Evolutionary conservation across 1,139 yeast genomes (phyloP).

Genomic region (Candida pseudocylindracea): DNA sequence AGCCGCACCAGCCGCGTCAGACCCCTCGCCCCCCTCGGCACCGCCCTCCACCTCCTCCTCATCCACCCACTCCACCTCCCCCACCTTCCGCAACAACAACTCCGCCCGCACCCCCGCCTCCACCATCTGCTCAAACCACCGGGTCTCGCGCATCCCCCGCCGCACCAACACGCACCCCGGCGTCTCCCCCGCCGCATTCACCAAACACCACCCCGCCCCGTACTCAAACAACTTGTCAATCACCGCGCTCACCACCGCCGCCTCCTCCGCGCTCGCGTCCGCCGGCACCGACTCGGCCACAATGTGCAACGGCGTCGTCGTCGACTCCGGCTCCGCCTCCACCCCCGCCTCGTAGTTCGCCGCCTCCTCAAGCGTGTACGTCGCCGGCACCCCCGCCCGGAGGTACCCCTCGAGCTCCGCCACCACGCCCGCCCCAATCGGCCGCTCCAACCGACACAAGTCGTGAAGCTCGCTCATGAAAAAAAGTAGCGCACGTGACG

Average conservation of each 20-base stretch:
- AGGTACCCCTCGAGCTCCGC: conserved; percentile 21
- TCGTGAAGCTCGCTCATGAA: conserved; percentile 53
- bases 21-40: conserved; percentile 1
- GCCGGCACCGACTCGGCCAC: conserved; percentile 29
- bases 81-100: conserved; percentile 48
- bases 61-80: conserved; percentile 20
- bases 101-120: conserved; percentile 89
- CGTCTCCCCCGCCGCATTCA: conserved; percentile 44
- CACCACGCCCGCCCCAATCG: conserved; percentile 25
- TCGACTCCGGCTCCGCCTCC: conserved; percentile 16
- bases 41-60: conserved; percentile 7
- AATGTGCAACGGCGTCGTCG: conserved; percentile 60
- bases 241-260: conserved; percentile 24
- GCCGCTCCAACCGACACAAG: conserved; percentile 37
- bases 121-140: conserved; percentile 32
- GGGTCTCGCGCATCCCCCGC: conserved; percentile 19
- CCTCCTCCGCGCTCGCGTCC: conserved; percentile 20
- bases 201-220: conserved; percentile 83
- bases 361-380: conserved; percentile 65
- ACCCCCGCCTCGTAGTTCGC: conserved; percentile 23
- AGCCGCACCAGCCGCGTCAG: conserved; percentile 1
- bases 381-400: conserved; percentile 52
- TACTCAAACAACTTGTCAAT: conserved; percentile 48
- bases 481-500: no score
- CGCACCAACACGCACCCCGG: conserved; percentile 52